Base-by-base conservation (phyloP, 23 red algal genomes). In the Agarophyton chilense region DNA sequence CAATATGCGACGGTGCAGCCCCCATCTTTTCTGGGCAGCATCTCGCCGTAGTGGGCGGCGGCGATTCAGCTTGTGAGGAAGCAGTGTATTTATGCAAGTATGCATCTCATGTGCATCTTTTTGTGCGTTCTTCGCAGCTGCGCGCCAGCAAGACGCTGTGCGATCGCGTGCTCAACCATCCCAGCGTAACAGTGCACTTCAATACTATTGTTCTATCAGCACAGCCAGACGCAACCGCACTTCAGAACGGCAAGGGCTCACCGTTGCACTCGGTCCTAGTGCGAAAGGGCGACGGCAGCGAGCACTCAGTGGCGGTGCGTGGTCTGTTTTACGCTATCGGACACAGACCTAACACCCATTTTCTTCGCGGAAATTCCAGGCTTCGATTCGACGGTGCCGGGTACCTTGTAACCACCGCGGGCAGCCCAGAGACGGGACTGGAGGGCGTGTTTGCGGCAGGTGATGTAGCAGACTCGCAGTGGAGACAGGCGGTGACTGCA, bases 311-410 rank as follows among this genome's bases (percentile, higher is more conserved):
- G 43, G 45, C 38, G 18, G 84, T 92, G 56, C 73, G 78, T 38
- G 96, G 96, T 14, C 44, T 98, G 51, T 98, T 98, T 50, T 98
- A 92, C 66, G 96, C 96, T 22, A 93, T 98, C 42, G 96, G 96
- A 28, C 96, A 98, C 68, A 72, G 45, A 1, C 96, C 96, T 2
- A 91, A 90, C 35, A 98, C 96, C 45, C 45, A 58, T 1, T 95
- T 98, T 51, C 68, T 98, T 17, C 61, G 89, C 41, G 78, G 83
- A 16, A 75, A 52, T 71, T 61, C 62, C 34, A 11, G 68, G 25
- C 70, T 98, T 38, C 54, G 46, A 24, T 74, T 98, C 60, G 87
- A 98, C 78, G 84, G 92, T 0, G 66, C 63, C 40, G 82, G 83
- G 0, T 95, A 94, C 68, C 68, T 98, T 45, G 36, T 95, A 0